These are phyloP conservation scores for Phyllosticta ampelicida DNA, from an alignment of 2,329 filamentous ascomycete species.

Conservation along the genomic window DNA sequence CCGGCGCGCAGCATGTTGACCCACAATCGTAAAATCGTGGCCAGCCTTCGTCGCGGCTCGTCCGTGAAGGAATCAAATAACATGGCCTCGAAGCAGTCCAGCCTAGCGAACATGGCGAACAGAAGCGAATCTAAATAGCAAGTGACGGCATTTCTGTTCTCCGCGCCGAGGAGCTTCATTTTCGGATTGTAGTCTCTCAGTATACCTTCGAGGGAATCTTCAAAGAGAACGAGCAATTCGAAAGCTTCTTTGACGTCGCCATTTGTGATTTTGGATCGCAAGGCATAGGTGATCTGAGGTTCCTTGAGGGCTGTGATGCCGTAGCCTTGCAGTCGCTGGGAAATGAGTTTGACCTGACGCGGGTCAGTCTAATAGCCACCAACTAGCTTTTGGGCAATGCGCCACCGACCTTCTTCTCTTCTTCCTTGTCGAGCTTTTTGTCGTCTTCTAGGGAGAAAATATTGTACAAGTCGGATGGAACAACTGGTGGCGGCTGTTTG, in stretches of 20 bases:
- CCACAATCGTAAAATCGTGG: slow-evolving; percentile 74
- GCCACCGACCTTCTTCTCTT: slow-evolving; percentile 37
- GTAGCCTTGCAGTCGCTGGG: slow-evolving; percentile 39
- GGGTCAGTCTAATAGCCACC: not conserved
- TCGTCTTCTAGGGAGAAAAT: slow-evolving; percentile 54
- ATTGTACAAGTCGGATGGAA: slow-evolving; percentile 43
- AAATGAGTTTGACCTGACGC: slow-evolving; percentile 40
- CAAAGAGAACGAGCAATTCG: slow-evolving; percentile 65
- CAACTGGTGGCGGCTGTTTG: slow-evolving; percentile 1
- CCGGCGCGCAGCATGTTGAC: slow-evolving; percentile 84
- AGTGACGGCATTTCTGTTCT: slow-evolving; percentile 78
- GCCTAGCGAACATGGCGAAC: slow-evolving; percentile 88
- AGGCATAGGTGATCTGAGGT: slow-evolving; percentile 51
- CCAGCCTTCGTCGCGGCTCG: slow-evolving; percentile 59
- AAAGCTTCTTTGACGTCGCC: slow-evolving; percentile 65
- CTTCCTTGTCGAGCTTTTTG: slow-evolving; percentile 46
- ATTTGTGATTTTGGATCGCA: slow-evolving; percentile 52
- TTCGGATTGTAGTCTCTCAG: slow-evolving; percentile 64
- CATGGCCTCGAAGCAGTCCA: slow-evolving; percentile 89
- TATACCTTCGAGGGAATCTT: slow-evolving; percentile 70
- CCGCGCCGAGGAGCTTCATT: slow-evolving; percentile 67
- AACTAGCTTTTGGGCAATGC: slow-evolving; percentile 14
- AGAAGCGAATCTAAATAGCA: slow-evolving; percentile 87
- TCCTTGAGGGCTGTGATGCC: slow-evolving; percentile 49
- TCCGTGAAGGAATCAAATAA: slow-evolving; percentile 70